These are phyloP conservation scores for Rehmannia glutinosa DNA, from an alignment of 257 asterid species.

Conservation along the genomic window DNA sequence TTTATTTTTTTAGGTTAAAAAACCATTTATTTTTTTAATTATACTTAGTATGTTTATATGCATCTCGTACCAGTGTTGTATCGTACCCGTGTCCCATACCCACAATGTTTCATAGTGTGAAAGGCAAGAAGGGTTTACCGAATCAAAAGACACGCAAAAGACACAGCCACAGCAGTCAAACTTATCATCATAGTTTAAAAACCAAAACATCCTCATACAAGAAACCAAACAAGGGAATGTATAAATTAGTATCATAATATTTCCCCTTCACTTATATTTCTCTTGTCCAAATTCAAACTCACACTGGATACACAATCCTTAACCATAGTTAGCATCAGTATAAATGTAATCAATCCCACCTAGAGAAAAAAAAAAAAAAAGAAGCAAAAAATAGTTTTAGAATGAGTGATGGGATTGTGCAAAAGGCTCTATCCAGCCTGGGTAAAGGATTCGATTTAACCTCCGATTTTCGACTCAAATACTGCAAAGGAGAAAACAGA, in stretches of 20 bases:
- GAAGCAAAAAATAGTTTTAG: too few relatives aligned
- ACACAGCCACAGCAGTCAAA: conserved; percentile 23
- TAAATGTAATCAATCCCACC: too few relatives aligned
- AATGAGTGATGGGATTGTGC: conserved; percentile 41
- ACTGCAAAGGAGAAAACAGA: conserved; percentile 67
- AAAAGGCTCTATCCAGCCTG: conserved; percentile 59
- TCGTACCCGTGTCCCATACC: too few relatives aligned
- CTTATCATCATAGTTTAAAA: not conserved
- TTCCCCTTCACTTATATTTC: conserved; percentile 3
- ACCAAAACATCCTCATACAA: not conserved
- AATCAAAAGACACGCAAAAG: conserved; percentile 17
- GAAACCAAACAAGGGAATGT: conserved; percentile 8
- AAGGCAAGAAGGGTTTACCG: conserved; percentile 19
- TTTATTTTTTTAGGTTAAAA: too few relatives aligned
- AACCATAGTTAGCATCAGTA: too few relatives aligned
- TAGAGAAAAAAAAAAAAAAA: not conserved
- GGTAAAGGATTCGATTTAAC: conserved; percentile 87
- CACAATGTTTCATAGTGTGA: too few relatives aligned
- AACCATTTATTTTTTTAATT: too few relatives aligned
- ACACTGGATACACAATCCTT: not conserved
- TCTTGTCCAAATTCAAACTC: not conserved
- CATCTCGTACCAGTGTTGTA: too few relatives aligned
- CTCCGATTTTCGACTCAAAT: conserved; percentile 72
- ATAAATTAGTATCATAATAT: conserved; percentile 22
- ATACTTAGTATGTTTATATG: too few relatives aligned